Percentiles rank a stretch among this genome's conserved stretches.
These are phyloP conservation scores for Neolentinus lepideus DNA, from an alignment of 1,284 basidiomycete species.

Conservation along the genomic window DNA sequence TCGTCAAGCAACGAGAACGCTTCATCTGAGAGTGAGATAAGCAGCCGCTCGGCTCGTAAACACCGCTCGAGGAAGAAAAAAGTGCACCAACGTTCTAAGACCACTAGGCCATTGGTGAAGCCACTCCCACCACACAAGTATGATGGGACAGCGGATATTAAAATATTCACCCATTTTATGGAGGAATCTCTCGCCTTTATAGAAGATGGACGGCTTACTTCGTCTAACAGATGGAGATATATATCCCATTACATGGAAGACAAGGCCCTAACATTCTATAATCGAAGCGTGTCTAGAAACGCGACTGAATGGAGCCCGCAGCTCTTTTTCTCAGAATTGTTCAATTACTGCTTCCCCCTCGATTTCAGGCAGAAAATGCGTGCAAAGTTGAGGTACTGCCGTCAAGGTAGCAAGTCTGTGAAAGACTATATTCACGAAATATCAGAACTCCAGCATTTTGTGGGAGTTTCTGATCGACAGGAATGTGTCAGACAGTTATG, in stretches of 20 bases:
- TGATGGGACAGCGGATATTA: neutral
- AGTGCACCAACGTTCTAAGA: no score
- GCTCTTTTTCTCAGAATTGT: slow-evolving; percentile 28
- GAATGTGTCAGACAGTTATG: slow-evolving; percentile 27
- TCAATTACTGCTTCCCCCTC: slow-evolving; percentile 36
- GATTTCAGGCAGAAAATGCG: slow-evolving; percentile 22
- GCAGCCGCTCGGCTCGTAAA: no score
- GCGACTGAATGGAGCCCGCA: slow-evolving; percentile 14
- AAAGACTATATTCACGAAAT: slow-evolving; percentile 24
- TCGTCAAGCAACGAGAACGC: no score
- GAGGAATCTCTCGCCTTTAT: neutral
- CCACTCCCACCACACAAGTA: neutral
- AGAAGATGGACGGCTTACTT: neutral
- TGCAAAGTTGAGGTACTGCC: slow-evolving; percentile 7
- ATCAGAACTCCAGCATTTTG: slow-evolving; percentile 23
- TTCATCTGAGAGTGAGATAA: no score
- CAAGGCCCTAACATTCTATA: neutral
- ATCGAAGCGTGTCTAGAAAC: slow-evolving; percentile 16
- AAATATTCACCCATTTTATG: neutral
- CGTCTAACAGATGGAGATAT: neutral
- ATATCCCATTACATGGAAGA: neutral
- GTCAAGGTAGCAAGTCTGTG: slow-evolving; percentile 12
- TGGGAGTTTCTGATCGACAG: slow-evolving; percentile 16
- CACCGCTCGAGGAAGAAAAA: no score
- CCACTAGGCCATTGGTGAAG: neutral